These are phyloP conservation scores for Daphne laureola DNA, from an alignment of 441 rosid genomes.

Conservation along the genomic window DNA sequence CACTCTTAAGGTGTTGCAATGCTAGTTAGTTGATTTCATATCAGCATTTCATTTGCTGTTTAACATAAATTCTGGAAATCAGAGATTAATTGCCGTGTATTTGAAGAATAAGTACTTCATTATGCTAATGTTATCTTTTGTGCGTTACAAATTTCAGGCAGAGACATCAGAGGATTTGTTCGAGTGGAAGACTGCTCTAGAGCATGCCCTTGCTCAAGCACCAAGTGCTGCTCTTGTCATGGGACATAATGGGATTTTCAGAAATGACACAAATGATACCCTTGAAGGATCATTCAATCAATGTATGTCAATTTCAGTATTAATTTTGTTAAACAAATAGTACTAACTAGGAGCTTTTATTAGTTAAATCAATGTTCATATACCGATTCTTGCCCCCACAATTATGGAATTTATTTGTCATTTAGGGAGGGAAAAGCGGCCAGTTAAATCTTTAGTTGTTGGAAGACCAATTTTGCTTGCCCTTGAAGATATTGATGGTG, in stretches of 20 bases:
- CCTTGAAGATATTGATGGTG: conserved; percentile 97
- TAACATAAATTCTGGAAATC: neutral
- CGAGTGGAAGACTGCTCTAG: conserved; percentile 95
- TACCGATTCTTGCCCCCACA: neutral
- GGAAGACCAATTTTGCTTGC: conserved; percentile 99
- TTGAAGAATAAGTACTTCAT: conserved; percentile 2
- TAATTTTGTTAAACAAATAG: conserved; percentile 4
- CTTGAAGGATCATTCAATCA: conserved; percentile 78
- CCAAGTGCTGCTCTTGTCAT: conserved; percentile 97
- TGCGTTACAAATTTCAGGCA: conserved; percentile 45
- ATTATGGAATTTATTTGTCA: conserved; percentile 12
- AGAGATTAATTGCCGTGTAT: neutral
- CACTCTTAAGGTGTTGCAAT: conserved; percentile 79
- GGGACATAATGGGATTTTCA: conserved; percentile 92
- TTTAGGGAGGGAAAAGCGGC: conserved; percentile 87
- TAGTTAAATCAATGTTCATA: no score
- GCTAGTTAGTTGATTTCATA: conserved; percentile 4
- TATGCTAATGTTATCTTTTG: conserved; percentile 7
- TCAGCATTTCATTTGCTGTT: conserved; percentile 10
- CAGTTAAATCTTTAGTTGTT: conserved; percentile 87
- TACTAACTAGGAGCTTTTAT: no score
- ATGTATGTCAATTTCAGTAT: conserved; percentile 35
- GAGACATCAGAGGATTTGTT: conserved; percentile 90
- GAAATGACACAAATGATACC: conserved; percentile 60
- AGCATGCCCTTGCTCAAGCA: conserved; percentile 87